Conservation (phyloP, 2,329 filamentous ascomycete species). For the Coniosporium tulheliwenetii region DNA sequence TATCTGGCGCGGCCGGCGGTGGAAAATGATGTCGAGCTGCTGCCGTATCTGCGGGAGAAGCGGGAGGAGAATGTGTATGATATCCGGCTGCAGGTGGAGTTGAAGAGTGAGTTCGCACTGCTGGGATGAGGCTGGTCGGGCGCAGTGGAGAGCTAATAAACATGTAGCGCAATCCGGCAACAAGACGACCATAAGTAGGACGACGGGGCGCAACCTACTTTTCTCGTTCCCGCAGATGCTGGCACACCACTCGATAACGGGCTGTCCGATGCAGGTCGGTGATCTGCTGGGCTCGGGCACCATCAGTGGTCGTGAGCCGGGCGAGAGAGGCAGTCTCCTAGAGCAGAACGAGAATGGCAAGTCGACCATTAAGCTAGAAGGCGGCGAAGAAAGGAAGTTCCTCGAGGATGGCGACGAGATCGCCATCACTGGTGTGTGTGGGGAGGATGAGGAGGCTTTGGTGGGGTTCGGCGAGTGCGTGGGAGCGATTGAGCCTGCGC, state of each 20-base stretch:
- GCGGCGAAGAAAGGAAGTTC: slow-evolving; percentile 54
- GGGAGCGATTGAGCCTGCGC: slow-evolving; percentile 42
- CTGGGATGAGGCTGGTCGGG: background rate
- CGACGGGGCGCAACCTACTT: slow-evolving; percentile 51
- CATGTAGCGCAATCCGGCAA: slow-evolving; percentile 26
- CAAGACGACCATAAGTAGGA: slow-evolving; percentile 42
- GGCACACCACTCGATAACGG: slow-evolving; percentile 61
- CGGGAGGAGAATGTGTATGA: slow-evolving; percentile 46
- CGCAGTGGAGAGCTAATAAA: background rate
- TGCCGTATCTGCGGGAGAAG: slow-evolving; percentile 51
- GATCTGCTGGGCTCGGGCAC: slow-evolving; percentile 68
- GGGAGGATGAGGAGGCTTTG: slow-evolving; percentile 42
- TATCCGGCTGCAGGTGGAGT: slow-evolving; percentile 51
- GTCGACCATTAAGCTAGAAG: slow-evolving; percentile 41
- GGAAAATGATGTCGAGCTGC: slow-evolving; percentile 35
- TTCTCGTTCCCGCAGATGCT: slow-evolving; percentile 77
- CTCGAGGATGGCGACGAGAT: slow-evolving; percentile 61
- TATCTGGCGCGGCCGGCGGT: slow-evolving; percentile 33
- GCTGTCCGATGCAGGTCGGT: slow-evolving; percentile 58
- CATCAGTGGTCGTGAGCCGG: slow-evolving; percentile 48
- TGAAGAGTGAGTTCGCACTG: slow-evolving; percentile 27
- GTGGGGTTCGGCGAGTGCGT: slow-evolving; percentile 65
- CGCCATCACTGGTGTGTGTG: slow-evolving; percentile 49
- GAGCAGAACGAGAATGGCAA: slow-evolving; percentile 61
- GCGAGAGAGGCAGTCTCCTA: slow-evolving; percentile 51